Conservation (phyloP, 495 filamentous ascomycete species). For the Aspergillus ellipticus region DNA sequence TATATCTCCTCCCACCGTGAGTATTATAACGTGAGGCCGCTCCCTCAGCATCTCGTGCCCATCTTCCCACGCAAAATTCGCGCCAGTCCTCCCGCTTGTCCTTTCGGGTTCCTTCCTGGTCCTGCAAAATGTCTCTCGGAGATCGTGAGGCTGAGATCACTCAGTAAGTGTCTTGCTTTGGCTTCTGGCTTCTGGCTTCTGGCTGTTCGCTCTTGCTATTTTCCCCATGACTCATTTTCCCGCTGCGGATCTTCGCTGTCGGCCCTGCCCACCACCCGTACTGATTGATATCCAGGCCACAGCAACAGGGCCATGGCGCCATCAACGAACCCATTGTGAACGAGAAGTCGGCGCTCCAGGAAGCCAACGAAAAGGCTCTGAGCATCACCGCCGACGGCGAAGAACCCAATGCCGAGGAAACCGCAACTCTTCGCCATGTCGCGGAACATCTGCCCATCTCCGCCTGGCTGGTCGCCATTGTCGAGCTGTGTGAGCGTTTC, state of each 20-base stretch:
- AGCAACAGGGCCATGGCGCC: conserved; percentile 2
- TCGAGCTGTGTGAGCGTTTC: conserved; percentile 66
- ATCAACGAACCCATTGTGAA: conserved; percentile 14
- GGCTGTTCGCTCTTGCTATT: no score
- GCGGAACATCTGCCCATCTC: conserved; percentile 53
- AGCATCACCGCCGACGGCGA: conserved; percentile 40
- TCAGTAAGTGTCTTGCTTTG: conserved; percentile 27
- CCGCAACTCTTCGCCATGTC: conserved; percentile 46
- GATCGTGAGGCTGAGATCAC: conserved; percentile 33
- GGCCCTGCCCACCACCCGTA: background rate
- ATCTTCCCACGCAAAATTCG: conserved; percentile 2
- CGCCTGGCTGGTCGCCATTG: conserved; percentile 57
- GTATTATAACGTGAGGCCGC: conserved; percentile 24
- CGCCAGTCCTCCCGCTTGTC: conserved; percentile 6
- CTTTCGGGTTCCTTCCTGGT: conserved; percentile 8
- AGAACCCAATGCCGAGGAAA: conserved; percentile 54
- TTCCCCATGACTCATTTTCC: background rate
- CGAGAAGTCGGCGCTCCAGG: conserved; percentile 25
- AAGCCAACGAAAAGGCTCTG: conserved; percentile 32
- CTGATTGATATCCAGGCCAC: background rate
- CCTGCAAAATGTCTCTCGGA: conserved; percentile 29
- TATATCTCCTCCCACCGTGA: conserved; percentile 11
- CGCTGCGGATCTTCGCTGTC: background rate
- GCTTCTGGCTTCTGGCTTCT: background rate
- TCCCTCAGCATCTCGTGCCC: conserved; percentile 4